phyloP scores from a whole-genome alignment of 1,139 yeast species.

The Sugiyamaella japonica region DNA sequence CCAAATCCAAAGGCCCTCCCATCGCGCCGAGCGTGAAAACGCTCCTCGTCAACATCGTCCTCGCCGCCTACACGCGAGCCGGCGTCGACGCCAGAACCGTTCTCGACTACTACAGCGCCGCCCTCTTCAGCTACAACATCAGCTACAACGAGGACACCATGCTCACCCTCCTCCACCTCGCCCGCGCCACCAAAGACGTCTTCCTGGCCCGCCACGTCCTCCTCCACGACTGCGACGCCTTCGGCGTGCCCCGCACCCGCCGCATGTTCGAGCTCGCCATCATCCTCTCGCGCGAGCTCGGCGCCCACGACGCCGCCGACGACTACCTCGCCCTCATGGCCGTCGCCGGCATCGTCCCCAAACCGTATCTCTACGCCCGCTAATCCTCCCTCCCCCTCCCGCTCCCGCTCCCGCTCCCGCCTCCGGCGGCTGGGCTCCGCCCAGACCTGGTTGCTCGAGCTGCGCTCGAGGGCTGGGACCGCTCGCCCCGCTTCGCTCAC shows the following conservation, averaged over 20 bases:
- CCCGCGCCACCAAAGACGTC: conserved; percentile 21
- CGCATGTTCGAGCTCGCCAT: conserved; percentile 18
- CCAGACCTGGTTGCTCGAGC: too few species aligned
- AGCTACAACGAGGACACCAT: conserved; percentile 34
- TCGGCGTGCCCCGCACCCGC: conserved; percentile 20
- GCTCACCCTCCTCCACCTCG: conserved; percentile 24
- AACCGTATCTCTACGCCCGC: conserved; percentile 2
- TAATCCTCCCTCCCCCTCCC: too few species aligned
- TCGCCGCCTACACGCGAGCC: conserved; percentile 21
- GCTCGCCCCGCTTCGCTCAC: neutral
- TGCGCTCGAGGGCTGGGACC: too few species aligned
- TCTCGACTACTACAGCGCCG: conserved; percentile 25
- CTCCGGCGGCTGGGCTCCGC: too few species aligned
- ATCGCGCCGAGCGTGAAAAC: conserved; percentile 29
- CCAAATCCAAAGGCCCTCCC: conserved; percentile 16
- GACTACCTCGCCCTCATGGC: conserved; percentile 10
- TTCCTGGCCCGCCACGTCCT: conserved; percentile 25
- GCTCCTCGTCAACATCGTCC: conserved; percentile 32
- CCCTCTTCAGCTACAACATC: conserved; percentile 23
- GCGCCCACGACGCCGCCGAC: conserved; percentile 3
- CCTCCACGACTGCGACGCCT: conserved; percentile 23
- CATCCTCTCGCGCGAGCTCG: conserved; percentile 1
- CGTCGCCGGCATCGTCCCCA: conserved; percentile 5
- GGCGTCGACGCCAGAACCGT: conserved; percentile 16
- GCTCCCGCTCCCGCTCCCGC: too few species aligned